Evolutionary conservation across 345 rosid species (phyloP).

Genomic region (Ricinus communis): DNA sequence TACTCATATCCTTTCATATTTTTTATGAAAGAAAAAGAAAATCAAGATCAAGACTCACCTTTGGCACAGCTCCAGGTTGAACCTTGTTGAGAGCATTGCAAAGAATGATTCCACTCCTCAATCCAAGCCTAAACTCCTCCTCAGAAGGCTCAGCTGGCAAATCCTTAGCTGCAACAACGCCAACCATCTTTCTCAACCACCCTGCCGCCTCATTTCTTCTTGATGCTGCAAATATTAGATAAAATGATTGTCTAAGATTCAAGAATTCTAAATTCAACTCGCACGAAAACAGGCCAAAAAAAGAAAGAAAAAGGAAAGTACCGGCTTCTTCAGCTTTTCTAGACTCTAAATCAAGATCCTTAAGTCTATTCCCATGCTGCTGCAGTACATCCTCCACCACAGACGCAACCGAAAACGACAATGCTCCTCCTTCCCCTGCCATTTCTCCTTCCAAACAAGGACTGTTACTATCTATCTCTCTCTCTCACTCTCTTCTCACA

Average conservation of each 20-base stretch:
- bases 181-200: conserved; percentile 79
- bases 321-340: conserved; percentile 78
- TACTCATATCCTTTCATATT: not conserved
- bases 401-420: conserved; percentile 58
- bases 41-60: conserved; percentile 38
- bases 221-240: conserved; percentile 39
- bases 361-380: conserved; percentile 52
- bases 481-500: not conserved
- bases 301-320: conserved; percentile 9
- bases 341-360: conserved; percentile 60
- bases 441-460: conserved; percentile 20
- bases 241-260: conserved; percentile 13
- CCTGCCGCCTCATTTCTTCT: conserved; percentile 80
- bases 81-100: conserved; percentile 80
- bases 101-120: conserved; percentile 82
- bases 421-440: conserved; percentile 44
- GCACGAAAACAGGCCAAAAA: not conserved
- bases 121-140: conserved; percentile 76
- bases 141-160: conserved; percentile 87
- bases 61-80: conserved; percentile 73
- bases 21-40: not conserved
- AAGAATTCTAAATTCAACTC: not conserved
- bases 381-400: conserved; percentile 71
- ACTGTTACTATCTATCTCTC: not conserved
- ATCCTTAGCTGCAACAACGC: conserved; percentile 77